These are phyloP conservation scores for Phylloporus sp. DNA, from an alignment of 768 basidiomycete genomes.

Conservation along the genomic window DNA sequence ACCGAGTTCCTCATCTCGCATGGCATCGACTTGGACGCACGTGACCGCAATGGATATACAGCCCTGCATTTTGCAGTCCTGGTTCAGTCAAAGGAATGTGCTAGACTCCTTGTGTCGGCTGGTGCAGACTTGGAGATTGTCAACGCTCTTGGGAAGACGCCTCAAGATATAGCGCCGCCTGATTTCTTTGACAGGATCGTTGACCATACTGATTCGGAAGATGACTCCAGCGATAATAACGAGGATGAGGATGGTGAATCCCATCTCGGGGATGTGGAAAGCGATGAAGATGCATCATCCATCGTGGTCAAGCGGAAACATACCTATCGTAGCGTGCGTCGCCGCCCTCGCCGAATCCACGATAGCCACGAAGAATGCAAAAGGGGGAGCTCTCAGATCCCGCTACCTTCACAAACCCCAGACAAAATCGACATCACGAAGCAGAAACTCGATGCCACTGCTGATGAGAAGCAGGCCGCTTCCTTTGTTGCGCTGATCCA, in stretches of 20 bases:
- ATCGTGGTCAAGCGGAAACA: constrained; percentile 29
- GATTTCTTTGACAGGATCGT: constrained; percentile 43
- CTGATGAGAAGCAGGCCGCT: constrained; percentile 39
- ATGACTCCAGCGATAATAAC: constrained; percentile 20
- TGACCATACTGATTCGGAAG: constrained; percentile 15
- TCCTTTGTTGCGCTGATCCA: constrained; percentile 70
- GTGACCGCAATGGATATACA: constrained; percentile 89
- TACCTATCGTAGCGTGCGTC: constrained; percentile 34
- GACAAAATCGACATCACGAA: constrained; percentile 19
- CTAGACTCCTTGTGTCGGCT: constrained; percentile 62
- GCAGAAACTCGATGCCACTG: constrained; percentile 12
- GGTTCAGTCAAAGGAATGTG: constrained; percentile 58
- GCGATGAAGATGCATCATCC: constrained; percentile 49
- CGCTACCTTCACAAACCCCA: not conserved
- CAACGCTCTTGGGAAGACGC: constrained; percentile 64
- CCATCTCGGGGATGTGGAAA: constrained; percentile 67
- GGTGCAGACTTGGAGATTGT: constrained; percentile 81
- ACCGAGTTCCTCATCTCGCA: constrained; percentile 67
- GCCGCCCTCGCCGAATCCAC: constrained; percentile 14
- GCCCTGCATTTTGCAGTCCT: constrained; percentile 84
- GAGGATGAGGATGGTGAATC: constrained; percentile 52
- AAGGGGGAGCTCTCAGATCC: not conserved
- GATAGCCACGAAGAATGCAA: constrained; percentile 18
- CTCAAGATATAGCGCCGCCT: constrained; percentile 53
- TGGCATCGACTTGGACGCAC: constrained; percentile 73